Base-by-base conservation (phyloP, 225 moss, liverwort and hornwort species). In the Ulota crispa region DNA sequence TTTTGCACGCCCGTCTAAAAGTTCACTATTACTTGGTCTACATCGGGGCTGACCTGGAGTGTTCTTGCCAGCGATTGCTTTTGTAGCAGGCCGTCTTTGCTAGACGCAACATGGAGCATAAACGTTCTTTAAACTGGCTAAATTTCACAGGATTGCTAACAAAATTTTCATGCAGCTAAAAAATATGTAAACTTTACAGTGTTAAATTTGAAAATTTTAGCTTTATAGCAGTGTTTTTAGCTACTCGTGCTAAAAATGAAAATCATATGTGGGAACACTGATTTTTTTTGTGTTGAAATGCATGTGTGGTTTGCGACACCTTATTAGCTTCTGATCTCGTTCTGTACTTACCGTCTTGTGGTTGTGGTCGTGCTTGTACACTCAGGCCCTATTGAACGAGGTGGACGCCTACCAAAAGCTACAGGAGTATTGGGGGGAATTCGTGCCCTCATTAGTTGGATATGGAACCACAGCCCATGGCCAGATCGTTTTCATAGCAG, bases 401-500 rank as follows among this genome's bases (percentile, higher is more conserved):
- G 73, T 73, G 66, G 1, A 20, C 13, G 26, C 67, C 47, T 83
- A 66, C 47, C 2, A 0, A 6, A 66, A 78, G 45, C 66, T 73
- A 64, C 30, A 13, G 4, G 1, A 78, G 42, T 3, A 64, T 64
- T 71, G 83, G 69, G 24, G 64, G 19, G 21, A 2, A 0, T 78
- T 68, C 0, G 27, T 83, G 73, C 83, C 78, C 26, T 1, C 41
- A 0, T 64, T 83, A 65, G 9, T 78, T 12, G 72, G 72, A 73
- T 67, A 37, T 37, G 78, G 78, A 83, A 83, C 67, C 78, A 78
- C 78, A 78, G 57, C 8, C 6, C 0, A 66, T 78, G 78, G 26
- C 56, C 59, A 16, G 59, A 19, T 83, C 36, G 37, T 84, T 52
- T 84, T 27, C 68, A 79, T 84, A 36, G 74, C 73, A 12, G 59